A percentile compares a stretch with the other conserved stretches of the same genome.
Conservation (phyloP, 2,329 filamentous ascomycete genomes). For the Nemania abortiva region DNA sequence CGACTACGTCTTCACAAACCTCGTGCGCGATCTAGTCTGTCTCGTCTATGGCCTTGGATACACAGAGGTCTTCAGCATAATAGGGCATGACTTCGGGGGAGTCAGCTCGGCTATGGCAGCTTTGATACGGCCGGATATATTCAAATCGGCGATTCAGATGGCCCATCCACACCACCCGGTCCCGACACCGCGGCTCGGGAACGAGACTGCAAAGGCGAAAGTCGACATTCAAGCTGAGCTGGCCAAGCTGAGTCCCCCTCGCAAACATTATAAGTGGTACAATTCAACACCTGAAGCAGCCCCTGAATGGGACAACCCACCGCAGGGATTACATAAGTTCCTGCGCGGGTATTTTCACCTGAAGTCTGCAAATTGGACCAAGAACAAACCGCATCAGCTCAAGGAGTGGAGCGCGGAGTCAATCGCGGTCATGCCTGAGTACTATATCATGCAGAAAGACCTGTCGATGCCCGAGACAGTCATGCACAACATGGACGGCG, state of each 20-base stretch:
- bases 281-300: constrained; percentile 66
- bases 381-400: constrained; percentile 66
- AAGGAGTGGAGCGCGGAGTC: constrained; percentile 67
- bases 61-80: constrained; percentile 66
- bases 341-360: constrained; percentile 76
- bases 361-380: constrained; percentile 72
- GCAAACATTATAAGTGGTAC: constrained; percentile 79
- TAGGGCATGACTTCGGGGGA: constrained; percentile 69
- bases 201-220: constrained; percentile 36
- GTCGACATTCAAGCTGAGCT: constrained; percentile 68
- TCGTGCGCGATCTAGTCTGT: constrained; percentile 72
- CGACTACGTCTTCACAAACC: constrained; percentile 67
- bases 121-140: constrained; percentile 73
- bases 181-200: constrained; percentile 59
- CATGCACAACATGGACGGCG: constrained; percentile 63
- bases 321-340: constrained; percentile 64
- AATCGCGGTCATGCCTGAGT: constrained; percentile 71
- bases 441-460: constrained; percentile 74
- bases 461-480: constrained; percentile 71
- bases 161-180: constrained; percentile 72
- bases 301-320: constrained; percentile 56
- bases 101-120: constrained; percentile 70
- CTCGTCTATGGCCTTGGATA: constrained; percentile 73
- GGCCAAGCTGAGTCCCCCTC: constrained; percentile 64
- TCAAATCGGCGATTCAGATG: constrained; percentile 71